Percentiles rank a stretch among this genome's conserved stretches.
phyloP scores from a whole-genome alignment of 2,329 filamentous ascomycete genomes.

The Sclerotinia borealis region DNA sequence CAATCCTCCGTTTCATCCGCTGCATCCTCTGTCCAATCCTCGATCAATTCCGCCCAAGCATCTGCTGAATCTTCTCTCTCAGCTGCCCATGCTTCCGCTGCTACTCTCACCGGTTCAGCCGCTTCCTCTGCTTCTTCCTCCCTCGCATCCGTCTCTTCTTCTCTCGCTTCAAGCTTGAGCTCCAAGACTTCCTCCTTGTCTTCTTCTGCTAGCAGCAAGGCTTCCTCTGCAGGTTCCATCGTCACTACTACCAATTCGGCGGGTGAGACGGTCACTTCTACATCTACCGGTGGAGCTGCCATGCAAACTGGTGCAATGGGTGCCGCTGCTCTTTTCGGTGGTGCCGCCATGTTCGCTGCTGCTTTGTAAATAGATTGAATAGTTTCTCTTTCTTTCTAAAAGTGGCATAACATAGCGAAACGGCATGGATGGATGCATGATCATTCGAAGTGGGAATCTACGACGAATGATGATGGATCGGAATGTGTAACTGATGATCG shows the following conservation, averaged over 20 bases:
- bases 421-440: neutral
- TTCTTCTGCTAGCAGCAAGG: constrained; percentile 6
- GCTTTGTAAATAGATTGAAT: constrained; percentile 20
- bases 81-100: neutral
- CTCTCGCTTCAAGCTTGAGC: constrained; percentile 7
- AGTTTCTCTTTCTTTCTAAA: neutral
- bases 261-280: neutral
- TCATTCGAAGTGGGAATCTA: neutral
- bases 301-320: constrained; percentile 27
- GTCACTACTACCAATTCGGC: constrained; percentile 4
- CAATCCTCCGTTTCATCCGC: neutral
- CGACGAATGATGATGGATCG: neutral
- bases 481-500: neutral
- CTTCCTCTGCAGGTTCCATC: neutral
- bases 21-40: neutral
- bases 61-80: constrained; percentile 1
- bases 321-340: constrained; percentile 28
- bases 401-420: neutral
- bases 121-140: constrained; percentile 14
- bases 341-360: constrained; percentile 25
- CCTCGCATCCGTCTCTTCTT: constrained; percentile 7
- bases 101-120: constrained; percentile 2
- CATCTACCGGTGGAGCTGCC: constrained; percentile 18
- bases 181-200: constrained; percentile 12
- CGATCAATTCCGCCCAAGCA: neutral